Percentiles rank a stretch among this genome's conserved stretches.
Conservation (phyloP, 257 asterid species). For the Rehmannia glutinosa region DNA sequence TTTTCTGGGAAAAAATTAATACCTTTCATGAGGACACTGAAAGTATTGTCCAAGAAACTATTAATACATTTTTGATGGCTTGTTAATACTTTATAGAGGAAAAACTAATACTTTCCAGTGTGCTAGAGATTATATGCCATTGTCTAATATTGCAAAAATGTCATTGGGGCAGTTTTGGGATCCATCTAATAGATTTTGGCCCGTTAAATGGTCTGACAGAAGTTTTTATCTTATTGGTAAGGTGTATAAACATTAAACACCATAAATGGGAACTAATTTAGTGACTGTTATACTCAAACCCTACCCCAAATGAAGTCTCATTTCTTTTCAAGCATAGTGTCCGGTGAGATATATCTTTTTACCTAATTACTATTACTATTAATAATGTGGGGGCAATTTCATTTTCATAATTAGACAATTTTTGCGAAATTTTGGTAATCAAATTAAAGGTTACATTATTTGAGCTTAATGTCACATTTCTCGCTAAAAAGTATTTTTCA, state of each 20-base stretch:
- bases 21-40: too few relatives aligned
- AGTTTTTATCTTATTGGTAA: too few relatives aligned
- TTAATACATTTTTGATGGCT: too few relatives aligned
- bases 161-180: too few relatives aligned
- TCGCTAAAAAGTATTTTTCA: neutral
- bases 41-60: too few relatives aligned
- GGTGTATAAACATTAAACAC: neutral
- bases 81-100: too few relatives aligned
- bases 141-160: too few relatives aligned
- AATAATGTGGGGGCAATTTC: conserved; percentile 1
- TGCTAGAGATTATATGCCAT: too few relatives aligned
- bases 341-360: conserved; percentile 23
- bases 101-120: too few relatives aligned
- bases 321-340: conserved; percentile 10
- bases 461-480: neutral
- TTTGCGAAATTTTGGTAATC: conserved; percentile 6
- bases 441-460: conserved; percentile 27
- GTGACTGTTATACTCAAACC: neutral
- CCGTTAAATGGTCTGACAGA: too few relatives aligned
- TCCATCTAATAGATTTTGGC: too few relatives aligned
- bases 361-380: neutral
- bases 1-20: too few relatives aligned
- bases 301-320: neutral
- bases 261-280: neutral
- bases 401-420: neutral